Evolutionary conservation across 371 early-diverging fungal species (phyloP), one percentile per base, ranked within the genome.

Genomic region (Mucor saturninus): DNA sequence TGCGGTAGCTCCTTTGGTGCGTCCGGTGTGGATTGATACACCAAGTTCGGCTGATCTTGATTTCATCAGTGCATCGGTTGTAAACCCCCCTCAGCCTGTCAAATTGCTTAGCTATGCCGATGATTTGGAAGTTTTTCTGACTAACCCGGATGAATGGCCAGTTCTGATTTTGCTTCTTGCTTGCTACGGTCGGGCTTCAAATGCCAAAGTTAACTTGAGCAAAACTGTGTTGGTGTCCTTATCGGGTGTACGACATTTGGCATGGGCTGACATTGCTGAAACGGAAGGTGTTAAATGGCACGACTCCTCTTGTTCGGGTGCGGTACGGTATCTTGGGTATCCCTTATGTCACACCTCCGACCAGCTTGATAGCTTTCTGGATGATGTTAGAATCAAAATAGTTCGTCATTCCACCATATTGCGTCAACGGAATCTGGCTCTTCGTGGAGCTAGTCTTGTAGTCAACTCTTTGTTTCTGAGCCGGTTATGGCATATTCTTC

Each of bases 51-150:
- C n/a, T n/a, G n/a, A n/a, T n/a, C n/a, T n/a, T n/a, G n/a, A n/a
- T n/a, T n/a, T n/a, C n/a, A n/a, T n/a, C n/a, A n/a, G n/a, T 60
- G 53, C 11, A 31, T 71, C 13, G 65, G 67, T 38, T 73, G 69
- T 0, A n/a, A n/a, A 48, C 8, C 54, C 62, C 0, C 50, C 55
- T 2, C 56, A 39, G 2, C 2, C n/a, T n/a, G n/a, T 74, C 10
- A 69, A 68, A 26, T 32, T 60, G 0, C 30, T 71, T 9, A 50
- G 59, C 7, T 74, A 68, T 57, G 67, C 68, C 0, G 68, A 67
- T 50, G 65, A 69, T 45, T 37, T 74, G 0, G 40, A 56, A 15
- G 66, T 68, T 4, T 74, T 69, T 51, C 46, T 74, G 11, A 21
- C 37, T 5, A 4, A 7, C 29, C 40, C 53, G 15, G 4, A 1